Evolutionary conservation across 2,329 filamentous ascomycete genomes (phyloP).

Genomic region (Aphanocladium album): DNA sequence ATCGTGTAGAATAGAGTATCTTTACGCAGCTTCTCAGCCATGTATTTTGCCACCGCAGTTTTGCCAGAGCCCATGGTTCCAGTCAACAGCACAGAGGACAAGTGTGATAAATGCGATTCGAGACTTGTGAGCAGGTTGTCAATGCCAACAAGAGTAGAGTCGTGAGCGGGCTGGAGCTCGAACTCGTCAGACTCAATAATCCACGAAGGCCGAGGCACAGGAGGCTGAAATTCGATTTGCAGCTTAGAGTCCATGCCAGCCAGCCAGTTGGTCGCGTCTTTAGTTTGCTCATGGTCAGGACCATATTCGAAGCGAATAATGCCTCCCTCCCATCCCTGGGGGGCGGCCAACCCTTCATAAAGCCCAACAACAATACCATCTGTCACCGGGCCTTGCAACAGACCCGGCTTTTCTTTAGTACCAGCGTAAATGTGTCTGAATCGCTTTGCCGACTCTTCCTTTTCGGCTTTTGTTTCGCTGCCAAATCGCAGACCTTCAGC

Average conservation of each 20-base stretch:
- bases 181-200: conserved; percentile 38
- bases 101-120: conserved; percentile 70
- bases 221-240: conserved; percentile 68
- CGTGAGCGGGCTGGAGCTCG: conserved; percentile 52
- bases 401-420: conserved; percentile 47
- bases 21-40: conserved; percentile 68
- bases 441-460: conserved; percentile 68
- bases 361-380: conserved; percentile 74
- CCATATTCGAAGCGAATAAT: conserved; percentile 67
- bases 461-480: conserved; percentile 77
- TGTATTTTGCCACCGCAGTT: conserved; percentile 68
- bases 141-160: conserved; percentile 73
- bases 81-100: conserved; percentile 84
- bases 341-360: conserved; percentile 48
- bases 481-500: conserved; percentile 75
- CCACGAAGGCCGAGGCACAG: conserved; percentile 62
- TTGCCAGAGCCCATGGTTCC: conserved; percentile 90
- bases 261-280: conserved; percentile 61
- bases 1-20: conserved; percentile 74
- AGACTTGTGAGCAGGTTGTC: conserved; percentile 70
- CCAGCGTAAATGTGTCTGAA: conserved; percentile 68
- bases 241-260: conserved; percentile 71
- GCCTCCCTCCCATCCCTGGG: conserved; percentile 73
- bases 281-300: conserved; percentile 37
- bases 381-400: conserved; percentile 80